Conservation (phyloP, 768 basidiomycete species). For the Crassisporium funariophilum region DNA sequence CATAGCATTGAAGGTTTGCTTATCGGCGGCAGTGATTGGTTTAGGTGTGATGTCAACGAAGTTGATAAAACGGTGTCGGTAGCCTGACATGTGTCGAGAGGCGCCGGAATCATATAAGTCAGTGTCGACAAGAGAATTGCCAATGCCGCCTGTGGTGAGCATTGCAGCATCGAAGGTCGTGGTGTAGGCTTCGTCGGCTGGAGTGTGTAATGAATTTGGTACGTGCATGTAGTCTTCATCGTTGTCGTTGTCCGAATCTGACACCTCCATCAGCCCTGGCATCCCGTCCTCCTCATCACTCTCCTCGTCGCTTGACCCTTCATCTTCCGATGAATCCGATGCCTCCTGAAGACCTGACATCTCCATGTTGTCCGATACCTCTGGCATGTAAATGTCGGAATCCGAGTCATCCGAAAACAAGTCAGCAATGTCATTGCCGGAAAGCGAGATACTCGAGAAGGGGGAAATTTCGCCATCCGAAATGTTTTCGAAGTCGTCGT, state of each 20-base stretch:
- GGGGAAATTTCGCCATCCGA: neutral
- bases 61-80: conserved; percentile 19
- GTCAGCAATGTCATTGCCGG: neutral
- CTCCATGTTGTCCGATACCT: no score
- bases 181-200: neutral
- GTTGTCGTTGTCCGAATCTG: neutral
- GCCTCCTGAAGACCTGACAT: no score
- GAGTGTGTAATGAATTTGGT: neutral
- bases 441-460: no score
- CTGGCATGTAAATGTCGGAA: no score
- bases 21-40: conserved; percentile 25
- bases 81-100: conserved; percentile 15
- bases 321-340: no score
- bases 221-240: neutral
- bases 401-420: no score
- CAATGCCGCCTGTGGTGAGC: conserved; percentile 1
- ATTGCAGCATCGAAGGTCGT: no score
- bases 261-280: neutral
- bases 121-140: conserved; percentile 5
- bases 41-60: conserved; percentile 17
- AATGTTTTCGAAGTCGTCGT: neutral
- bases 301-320: no score
- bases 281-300: no score
- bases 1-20: conserved; percentile 19
- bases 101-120: conserved; percentile 14